A percentile compares a stretch with the other conserved stretches of the same genome.
Evolutionary conservation across 2,329 filamentous ascomycete species (phyloP).

Genomic region (Sphaerulina musiva): DNA sequence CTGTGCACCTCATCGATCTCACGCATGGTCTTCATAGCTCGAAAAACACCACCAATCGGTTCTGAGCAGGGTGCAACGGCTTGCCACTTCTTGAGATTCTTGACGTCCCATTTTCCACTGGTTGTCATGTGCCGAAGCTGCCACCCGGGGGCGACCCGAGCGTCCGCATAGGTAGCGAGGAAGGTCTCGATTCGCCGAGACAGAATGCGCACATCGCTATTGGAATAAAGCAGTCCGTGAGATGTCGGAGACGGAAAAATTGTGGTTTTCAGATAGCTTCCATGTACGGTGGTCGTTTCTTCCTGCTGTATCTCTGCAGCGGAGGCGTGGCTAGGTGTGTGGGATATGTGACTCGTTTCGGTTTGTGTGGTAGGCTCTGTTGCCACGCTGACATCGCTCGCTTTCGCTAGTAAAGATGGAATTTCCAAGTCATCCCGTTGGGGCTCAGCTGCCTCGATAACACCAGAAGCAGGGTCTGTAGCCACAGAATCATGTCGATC

Average conservation of each 20-base stretch:
- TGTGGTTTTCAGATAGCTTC: conserved; percentile 55
- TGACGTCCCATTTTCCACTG: conserved; percentile 95
- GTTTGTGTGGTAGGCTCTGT: conserved; percentile 3
- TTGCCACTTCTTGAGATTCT: conserved; percentile 90
- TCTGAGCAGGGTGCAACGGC: conserved; percentile 35
- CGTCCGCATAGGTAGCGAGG: conserved; percentile 65
- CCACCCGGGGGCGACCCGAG: conserved; percentile 76
- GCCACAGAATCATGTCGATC: conserved; percentile 6
- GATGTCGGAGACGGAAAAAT: conserved; percentile 71
- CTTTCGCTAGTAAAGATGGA: neutral
- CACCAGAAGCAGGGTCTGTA: neutral
- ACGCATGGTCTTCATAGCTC: conserved; percentile 86
- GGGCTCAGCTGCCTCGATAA: neutral
- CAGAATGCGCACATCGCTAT: conserved; percentile 65
- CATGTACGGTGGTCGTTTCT: conserved; percentile 20
- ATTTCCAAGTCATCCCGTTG: neutral
- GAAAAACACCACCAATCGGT: conserved; percentile 71
- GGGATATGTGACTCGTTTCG: neutral
- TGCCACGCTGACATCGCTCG: conserved; percentile 12
- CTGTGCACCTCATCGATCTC: conserved; percentile 81
- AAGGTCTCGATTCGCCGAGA: conserved; percentile 80
- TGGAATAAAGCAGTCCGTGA: conserved; percentile 78
- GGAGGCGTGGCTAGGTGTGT: neutral
- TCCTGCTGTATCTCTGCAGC: conserved; percentile 16
- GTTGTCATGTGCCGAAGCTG: conserved; percentile 82